phyloP scores from a whole-genome alignment of 768 basidiomycete species.

The Kwoniella europaea region DNA sequence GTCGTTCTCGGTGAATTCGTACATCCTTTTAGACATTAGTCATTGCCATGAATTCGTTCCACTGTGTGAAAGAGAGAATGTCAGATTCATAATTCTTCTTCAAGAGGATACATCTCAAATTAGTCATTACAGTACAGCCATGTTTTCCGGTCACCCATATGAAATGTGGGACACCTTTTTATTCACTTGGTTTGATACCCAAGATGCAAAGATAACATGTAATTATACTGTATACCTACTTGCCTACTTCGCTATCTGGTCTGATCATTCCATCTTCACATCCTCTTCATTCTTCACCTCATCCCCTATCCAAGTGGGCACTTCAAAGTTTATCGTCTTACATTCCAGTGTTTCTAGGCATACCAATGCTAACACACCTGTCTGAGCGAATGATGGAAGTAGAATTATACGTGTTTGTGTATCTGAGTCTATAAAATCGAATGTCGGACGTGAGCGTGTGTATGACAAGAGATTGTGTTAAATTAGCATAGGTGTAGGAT shows the following conservation, averaged over 20 bases:
- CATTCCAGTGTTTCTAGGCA: constrained; percentile 74
- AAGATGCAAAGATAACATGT: background rate
- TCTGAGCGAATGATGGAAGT: constrained; percentile 78
- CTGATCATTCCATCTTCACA: constrained; percentile 39
- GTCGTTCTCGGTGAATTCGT: no score
- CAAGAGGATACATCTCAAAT: no score
- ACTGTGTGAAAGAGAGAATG: no score
- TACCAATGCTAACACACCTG: constrained; percentile 77
- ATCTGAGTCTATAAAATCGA: constrained; percentile 27
- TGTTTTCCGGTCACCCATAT: no score
- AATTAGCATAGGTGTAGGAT: background rate
- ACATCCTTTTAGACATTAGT: no score
- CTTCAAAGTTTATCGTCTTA: constrained; percentile 55
- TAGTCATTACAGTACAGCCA: no score
- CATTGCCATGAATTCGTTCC: no score
- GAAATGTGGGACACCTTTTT: no score
- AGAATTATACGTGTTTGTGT: constrained; percentile 69
- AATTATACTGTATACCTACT: background rate
- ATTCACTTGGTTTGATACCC: no score
- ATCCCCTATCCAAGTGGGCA: constrained; percentile 53
- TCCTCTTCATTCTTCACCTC: constrained; percentile 27
- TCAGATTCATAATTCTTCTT: no score
- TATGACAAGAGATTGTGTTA: constrained; percentile 30
- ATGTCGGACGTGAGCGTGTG: no score
- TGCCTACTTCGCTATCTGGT: background rate